These are phyloP conservation scores for Wickerhamiella azyma DNA, from an alignment of 805 yeast genomes.

Conservation along the genomic window DNA sequence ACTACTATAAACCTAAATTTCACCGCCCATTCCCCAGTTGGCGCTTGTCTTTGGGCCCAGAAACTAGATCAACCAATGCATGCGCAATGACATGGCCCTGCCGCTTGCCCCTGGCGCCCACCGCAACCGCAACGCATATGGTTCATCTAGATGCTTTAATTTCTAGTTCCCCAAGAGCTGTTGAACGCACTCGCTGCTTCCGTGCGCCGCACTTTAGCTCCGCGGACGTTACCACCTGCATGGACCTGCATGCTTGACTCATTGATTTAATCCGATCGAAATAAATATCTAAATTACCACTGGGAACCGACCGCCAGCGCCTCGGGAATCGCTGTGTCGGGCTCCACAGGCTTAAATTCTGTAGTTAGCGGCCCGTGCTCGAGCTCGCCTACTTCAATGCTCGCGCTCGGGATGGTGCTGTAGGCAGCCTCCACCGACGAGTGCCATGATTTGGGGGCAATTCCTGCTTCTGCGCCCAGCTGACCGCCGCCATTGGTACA, in stretches of 20 bases:
- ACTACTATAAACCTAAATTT: too few species aligned
- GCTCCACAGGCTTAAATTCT: slow-evolving; percentile 14
- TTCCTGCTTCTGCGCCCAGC: slow-evolving; percentile 32
- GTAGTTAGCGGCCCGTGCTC: slow-evolving; percentile 5
- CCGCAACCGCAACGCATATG: too few species aligned
- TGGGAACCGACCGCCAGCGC: slow-evolving; percentile 20
- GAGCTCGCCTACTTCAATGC: slow-evolving; percentile 7
- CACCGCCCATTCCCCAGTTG: too few species aligned
- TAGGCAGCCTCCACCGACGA: slow-evolving; percentile 27
- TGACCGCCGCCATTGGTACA: slow-evolving; percentile 97
- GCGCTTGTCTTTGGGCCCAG: too few species aligned
- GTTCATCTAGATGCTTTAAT: too few species aligned
- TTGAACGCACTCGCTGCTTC: too few species aligned
- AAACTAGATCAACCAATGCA: too few species aligned
- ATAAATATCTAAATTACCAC: slow-evolving; percentile 11
- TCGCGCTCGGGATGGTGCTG: slow-evolving; percentile 17
- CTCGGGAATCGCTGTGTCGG: slow-evolving; percentile 14
- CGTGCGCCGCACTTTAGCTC: too few species aligned
- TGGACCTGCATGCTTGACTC: background rate
- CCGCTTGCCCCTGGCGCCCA: too few species aligned
- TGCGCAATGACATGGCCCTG: too few species aligned
- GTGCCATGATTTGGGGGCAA: slow-evolving; percentile 23
- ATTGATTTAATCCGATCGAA: background rate
- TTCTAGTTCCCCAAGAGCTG: too few species aligned
- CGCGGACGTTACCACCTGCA: too few species aligned